Evolutionary conservation across 2,329 filamentous ascomycete species (phyloP).

Genomic region (Fusarium domesticum): DNA sequence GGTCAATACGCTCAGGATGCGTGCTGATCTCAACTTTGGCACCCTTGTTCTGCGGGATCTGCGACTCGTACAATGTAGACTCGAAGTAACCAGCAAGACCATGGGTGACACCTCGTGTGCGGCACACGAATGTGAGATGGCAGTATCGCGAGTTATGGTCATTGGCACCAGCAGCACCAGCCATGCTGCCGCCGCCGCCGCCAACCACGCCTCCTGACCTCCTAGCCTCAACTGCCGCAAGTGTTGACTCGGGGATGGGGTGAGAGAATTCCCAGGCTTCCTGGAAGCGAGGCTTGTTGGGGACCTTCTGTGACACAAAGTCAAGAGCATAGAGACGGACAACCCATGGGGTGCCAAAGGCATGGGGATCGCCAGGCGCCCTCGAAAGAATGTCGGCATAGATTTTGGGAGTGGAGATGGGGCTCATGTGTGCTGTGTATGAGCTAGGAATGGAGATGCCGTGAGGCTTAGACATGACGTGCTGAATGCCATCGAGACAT

Average conservation of each 20-base stretch:
- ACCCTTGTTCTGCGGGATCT: slow-evolving; percentile 34
- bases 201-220: slow-evolving; percentile 62
- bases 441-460: slow-evolving; percentile 92
- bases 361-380: slow-evolving; percentile 58
- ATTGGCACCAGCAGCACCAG: slow-evolving; percentile 76
- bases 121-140: slow-evolving; percentile 73
- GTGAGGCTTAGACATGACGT: slow-evolving; percentile 71
- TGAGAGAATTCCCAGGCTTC: slow-evolving; percentile 79
- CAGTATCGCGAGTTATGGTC: slow-evolving; percentile 86
- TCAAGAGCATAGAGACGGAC: slow-evolving; percentile 89
- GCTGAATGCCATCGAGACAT: slow-evolving; percentile 92
- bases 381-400: slow-evolving; percentile 75
- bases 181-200: slow-evolving; percentile 69
- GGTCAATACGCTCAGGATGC: slow-evolving; percentile 85
- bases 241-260: slow-evolving; percentile 60
- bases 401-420: slow-evolving; percentile 82
- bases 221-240: slow-evolving; percentile 54
- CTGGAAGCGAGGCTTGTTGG: slow-evolving; percentile 63
- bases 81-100: slow-evolving; percentile 95
- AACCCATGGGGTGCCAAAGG: slow-evolving; percentile 90
- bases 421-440: slow-evolving; percentile 92
- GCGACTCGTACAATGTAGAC: slow-evolving; percentile 77
- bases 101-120: slow-evolving; percentile 79
- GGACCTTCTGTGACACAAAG: slow-evolving; percentile 67
- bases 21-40: slow-evolving; percentile 81